Evolutionary conservation across 1,284 basidiomycete species (phyloP).

Genomic region (Schizophyllum commune): DNA sequence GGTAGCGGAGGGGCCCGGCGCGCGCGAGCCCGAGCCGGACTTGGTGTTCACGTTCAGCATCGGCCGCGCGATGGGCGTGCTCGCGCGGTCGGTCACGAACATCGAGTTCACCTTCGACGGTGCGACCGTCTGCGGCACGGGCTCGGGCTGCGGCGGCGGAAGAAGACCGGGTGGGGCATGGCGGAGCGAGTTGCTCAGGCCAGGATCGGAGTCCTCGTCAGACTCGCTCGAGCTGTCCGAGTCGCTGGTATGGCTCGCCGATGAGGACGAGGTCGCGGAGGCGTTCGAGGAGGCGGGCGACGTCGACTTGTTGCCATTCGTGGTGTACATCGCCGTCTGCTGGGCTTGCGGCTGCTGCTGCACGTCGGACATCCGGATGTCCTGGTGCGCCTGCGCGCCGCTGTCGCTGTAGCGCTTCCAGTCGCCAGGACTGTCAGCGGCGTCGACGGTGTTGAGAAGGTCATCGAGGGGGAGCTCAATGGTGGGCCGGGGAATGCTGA

Average conservation of each 20-base stretch:
- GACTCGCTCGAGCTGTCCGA: slow-evolving; percentile 17
- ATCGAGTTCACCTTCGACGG: slow-evolving; percentile 45
- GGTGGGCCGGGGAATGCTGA: slow-evolving; percentile 65
- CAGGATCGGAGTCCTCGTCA: slow-evolving; percentile 20
- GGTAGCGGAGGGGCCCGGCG: slow-evolving; percentile 55
- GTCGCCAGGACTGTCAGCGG: slow-evolving; percentile 16
- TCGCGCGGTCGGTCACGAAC: slow-evolving; percentile 35
- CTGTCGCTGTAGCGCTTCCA: slow-evolving; percentile 11
- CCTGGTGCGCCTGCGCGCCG: slow-evolving; percentile 7
- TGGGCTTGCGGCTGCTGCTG: slow-evolving; percentile 5
- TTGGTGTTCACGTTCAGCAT: slow-evolving; percentile 48
- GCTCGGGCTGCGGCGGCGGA: slow-evolving; percentile 29
- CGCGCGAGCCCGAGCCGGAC: slow-evolving; percentile 28
- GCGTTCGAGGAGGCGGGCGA: slow-evolving; percentile 5
- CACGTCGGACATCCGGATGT: not conserved
- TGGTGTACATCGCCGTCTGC: not conserved
- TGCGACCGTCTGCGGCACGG: slow-evolving; percentile 39
- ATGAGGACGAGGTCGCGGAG: not conserved
- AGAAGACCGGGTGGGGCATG: slow-evolving; percentile 19
- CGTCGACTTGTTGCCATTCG: not conserved
- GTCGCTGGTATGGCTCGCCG: slow-evolving; percentile 10
- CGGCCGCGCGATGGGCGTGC: slow-evolving; percentile 40
- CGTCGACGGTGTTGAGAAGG: slow-evolving; percentile 43
- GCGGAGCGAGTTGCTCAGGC: slow-evolving; percentile 24
- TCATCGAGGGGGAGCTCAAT: too few species aligned